These are phyloP conservation scores for Circinella umbellata DNA, from an alignment of 371 early-diverging fungal species.

Conservation along the genomic window DNA sequence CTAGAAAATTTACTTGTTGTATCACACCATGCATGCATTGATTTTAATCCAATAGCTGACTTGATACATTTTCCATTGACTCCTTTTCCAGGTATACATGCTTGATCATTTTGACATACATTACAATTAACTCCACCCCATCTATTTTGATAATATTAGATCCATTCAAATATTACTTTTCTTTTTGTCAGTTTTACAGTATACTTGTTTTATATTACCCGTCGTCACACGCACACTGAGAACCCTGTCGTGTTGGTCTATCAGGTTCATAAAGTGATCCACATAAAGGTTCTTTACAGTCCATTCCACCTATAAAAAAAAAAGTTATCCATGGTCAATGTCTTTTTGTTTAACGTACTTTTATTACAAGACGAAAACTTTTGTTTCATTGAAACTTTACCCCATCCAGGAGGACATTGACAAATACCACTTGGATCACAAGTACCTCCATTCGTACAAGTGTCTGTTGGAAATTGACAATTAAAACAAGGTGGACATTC, in stretches of 20 bases:
- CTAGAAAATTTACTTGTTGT: conserved; percentile 60
- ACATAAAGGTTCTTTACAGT: conserved; percentile 47
- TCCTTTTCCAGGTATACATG: conserved; percentile 43
- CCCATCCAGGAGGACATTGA: conserved; percentile 48
- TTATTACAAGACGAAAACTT: neutral
- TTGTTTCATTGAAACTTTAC: too few species aligned
- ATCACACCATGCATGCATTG: conserved; percentile 57
- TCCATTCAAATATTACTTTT: neutral
- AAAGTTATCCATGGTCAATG: neutral
- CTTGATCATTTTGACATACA: conserved; percentile 44
- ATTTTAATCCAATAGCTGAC: conserved; percentile 51
- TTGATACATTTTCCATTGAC: conserved; percentile 47
- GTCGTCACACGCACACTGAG: conserved; percentile 45
- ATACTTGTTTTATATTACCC: conserved; percentile 38
- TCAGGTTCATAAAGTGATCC: conserved; percentile 44
- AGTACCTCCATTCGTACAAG: conserved; percentile 49
- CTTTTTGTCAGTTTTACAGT: neutral
- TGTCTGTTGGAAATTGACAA: conserved; percentile 44
- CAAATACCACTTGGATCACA: conserved; percentile 47
- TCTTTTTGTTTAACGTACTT: neutral
- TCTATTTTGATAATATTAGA: conserved; percentile 16
- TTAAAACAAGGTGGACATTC: conserved; percentile 56
- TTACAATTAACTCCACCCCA: conserved; percentile 58
- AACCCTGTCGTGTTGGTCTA: conserved; percentile 33
- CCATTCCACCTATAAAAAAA: conserved; percentile 31